phyloP scores from a whole-genome alignment of 176 grass and related monocot genomes.

The Miscanthus lutarioriparius region DNA sequence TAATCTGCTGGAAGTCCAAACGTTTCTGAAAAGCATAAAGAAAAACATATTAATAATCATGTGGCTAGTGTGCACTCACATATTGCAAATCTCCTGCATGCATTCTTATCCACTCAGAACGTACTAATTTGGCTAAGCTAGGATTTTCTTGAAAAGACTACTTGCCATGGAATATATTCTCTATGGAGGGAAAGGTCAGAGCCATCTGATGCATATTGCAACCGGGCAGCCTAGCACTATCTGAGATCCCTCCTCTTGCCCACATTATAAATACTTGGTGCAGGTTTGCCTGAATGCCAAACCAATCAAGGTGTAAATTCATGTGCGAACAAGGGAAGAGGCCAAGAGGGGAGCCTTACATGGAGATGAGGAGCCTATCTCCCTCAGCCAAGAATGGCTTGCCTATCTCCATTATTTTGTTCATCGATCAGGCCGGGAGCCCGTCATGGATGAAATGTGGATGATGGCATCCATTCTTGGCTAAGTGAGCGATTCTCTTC shows the following conservation, averaged over 20 bases:
- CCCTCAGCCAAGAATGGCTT: constrained; percentile 70
- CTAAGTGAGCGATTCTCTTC: constrained; percentile 46
- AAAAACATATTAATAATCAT: background rate
- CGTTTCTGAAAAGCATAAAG: background rate
- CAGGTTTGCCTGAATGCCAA: background rate
- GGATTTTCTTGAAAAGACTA: constrained; percentile 26
- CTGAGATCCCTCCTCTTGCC: background rate
- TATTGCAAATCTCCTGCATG: background rate
- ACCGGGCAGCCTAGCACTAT: background rate
- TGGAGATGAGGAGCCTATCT: constrained; percentile 44
- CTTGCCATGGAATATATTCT: constrained; percentile 43
- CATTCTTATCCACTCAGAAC: constrained; percentile 11
- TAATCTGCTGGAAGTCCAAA: background rate
- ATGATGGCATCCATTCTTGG: constrained; percentile 34
- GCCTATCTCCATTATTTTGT: constrained; percentile 41
- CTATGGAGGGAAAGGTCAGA: background rate
- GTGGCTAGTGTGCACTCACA: background rate
- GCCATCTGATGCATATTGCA: background rate
- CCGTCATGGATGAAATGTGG: constrained; percentile 39
- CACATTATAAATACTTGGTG: constrained; percentile 39
- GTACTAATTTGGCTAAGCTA: constrained; percentile 29
- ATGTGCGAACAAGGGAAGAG: constrained; percentile 24
- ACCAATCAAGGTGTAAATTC: background rate
- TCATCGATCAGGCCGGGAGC: background rate
- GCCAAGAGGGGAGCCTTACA: constrained; percentile 53